Evolutionary conservation across 345 rosid genomes (phyloP).

Genomic region (Dovyalis caffra): DNA sequence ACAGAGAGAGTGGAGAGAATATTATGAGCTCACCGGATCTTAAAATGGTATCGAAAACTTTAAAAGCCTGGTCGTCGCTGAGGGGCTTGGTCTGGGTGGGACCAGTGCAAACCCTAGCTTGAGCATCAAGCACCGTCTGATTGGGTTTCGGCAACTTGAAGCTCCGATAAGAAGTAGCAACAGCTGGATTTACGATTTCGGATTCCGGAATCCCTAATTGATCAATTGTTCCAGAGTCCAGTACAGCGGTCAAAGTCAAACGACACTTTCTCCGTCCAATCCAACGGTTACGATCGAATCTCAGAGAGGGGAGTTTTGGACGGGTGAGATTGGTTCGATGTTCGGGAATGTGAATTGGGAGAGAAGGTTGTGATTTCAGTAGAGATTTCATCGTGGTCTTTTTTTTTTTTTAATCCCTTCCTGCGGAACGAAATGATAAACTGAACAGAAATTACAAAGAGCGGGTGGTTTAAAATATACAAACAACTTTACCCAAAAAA

Average conservation of each 20-base stretch:
- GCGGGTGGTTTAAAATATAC: not conserved
- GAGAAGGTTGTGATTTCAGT: constrained; percentile 35
- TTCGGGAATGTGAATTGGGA: constrained; percentile 27
- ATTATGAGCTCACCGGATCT: constrained; percentile 53
- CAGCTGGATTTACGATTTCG: constrained; percentile 58
- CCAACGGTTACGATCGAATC: constrained; percentile 26
- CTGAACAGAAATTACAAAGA: not conserved
- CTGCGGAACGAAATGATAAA: not conserved
- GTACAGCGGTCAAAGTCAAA: constrained; percentile 31
- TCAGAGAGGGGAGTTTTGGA: constrained; percentile 15
- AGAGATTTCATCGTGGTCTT: constrained; percentile 56
- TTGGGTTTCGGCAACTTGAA: constrained; percentile 65
- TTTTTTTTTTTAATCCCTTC: not conserved
- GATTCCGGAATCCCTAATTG: constrained; percentile 63
- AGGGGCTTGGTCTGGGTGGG: constrained; percentile 87
- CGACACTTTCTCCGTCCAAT: constrained; percentile 29
- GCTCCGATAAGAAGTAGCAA: constrained; percentile 72
- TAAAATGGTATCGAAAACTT: constrained; percentile 69
- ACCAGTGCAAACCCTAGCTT: constrained; percentile 95
- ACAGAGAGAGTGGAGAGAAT: no score
- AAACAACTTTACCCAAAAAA: no score
- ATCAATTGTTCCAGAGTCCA: constrained; percentile 52
- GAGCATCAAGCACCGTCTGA: constrained; percentile 86
- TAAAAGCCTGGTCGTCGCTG: constrained; percentile 66
- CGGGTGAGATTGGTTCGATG: constrained; percentile 11